These are phyloP conservation scores for Cladorrhinum samala DNA, from an alignment of 495 filamentous ascomycete genomes.

Conservation along the genomic window DNA sequence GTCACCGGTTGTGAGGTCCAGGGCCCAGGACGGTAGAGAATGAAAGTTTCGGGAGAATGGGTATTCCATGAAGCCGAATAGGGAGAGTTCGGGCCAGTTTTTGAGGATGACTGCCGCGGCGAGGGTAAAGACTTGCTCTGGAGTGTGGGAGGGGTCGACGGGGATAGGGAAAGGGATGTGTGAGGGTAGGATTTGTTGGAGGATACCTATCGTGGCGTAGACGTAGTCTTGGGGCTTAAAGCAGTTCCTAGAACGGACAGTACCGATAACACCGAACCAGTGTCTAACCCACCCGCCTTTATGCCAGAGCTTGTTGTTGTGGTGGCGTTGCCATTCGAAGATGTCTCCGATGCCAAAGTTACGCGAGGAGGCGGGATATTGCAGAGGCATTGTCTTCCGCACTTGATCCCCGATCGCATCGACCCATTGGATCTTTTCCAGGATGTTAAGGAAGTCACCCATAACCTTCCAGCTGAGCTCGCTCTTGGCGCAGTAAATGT, in stretches of 20 bases:
- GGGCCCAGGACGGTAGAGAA: slow-evolving; percentile 9
- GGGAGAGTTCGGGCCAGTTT: slow-evolving; percentile 4
- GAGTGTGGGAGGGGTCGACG: slow-evolving; percentile 3
- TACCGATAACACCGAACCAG: slow-evolving; percentile 6
- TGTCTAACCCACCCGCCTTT: slow-evolving; percentile 2
- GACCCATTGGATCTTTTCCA: slow-evolving; percentile 7
- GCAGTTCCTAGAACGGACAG: slow-evolving; percentile 6
- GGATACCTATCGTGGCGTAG: slow-evolving; percentile 14
- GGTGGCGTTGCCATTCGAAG: neutral
- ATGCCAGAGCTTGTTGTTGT: neutral
- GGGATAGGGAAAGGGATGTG: slow-evolving; percentile 1
- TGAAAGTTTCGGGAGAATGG: slow-evolving; percentile 3
- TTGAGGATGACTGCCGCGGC: slow-evolving; percentile 5
- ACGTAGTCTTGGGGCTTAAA: slow-evolving; percentile 9
- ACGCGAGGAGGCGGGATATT: neutral
- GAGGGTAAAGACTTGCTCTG: slow-evolving; percentile 7
- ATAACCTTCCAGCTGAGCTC: slow-evolving; percentile 5
- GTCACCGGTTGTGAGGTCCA: slow-evolving; percentile 5
- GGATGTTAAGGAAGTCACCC: neutral
- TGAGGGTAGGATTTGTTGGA: slow-evolving; percentile 3
- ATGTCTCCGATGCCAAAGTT: slow-evolving; percentile 9
- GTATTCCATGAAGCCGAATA: slow-evolving; percentile 9
- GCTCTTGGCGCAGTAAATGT: slow-evolving; percentile 1
- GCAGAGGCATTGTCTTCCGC: neutral
- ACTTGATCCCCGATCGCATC: slow-evolving; percentile 3